Base-by-base conservation (phyloP, 306 rosid genomes). In the Fragaria nilgerrensis region DNA sequence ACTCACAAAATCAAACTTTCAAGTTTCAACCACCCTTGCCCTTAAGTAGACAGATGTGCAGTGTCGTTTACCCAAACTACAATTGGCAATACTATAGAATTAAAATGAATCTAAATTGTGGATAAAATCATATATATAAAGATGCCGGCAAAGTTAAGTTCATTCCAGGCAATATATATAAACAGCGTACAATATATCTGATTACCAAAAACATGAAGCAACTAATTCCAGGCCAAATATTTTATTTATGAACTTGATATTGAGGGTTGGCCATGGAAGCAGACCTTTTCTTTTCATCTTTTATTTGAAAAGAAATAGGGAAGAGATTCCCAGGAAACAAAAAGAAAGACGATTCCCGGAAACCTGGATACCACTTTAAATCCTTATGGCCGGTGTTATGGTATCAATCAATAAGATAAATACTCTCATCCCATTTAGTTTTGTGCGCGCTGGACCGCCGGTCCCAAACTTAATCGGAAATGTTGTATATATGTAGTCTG, bases 301-400 rank as follows among this genome's bases (percentile, higher is more conserved):
- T 72, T 15, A 6, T 14, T 12, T 47, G 27, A n/a, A 70, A 68
- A 58, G 29, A 52, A 56, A 34, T 73, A 41, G 36, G 2, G 25
- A 10, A 12, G 19, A 69, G 45, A 36, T 59, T 70, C 63, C 70
- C 2, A 9, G 62, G 48, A 48, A 61, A 61, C 71, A 71, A 47
- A 78, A 78, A 52, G 45, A 65, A 82, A 67, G 45, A 69, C 19
- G 69, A 82, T 67, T 66, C 82, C 76, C 9, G 66, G 72, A 68
- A 65, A 77, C 39, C 58, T 73, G 82, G 76, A 56, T 52, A 48
- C 66, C 66, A 32, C 52, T 53, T 72, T 76, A 72, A 72, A 48
- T 47, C 59, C 56, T 19, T 2, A 27, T 1, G 68, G 68, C 68
- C 68, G 68, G 68, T 63, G 68, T 63, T 63, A 15, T 32, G 68